Evolutionary conservation across 192 early-diverging fungal species (phyloP).

Genomic region (Backusella tuberculispora): DNA sequence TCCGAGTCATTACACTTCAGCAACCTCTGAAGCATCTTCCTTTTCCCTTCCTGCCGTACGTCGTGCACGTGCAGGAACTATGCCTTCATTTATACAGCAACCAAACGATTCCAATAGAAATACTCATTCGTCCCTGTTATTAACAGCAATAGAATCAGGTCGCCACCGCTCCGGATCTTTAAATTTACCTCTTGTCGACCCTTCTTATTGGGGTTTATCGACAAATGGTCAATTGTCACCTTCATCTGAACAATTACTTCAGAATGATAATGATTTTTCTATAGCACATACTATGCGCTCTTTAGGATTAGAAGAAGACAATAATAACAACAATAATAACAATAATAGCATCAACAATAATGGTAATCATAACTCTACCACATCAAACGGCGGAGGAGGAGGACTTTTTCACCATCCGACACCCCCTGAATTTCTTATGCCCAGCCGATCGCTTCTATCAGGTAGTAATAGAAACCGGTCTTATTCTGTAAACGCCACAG

Average conservation of each 20-base stretch:
- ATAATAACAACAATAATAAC: neutral
- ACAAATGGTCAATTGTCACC: constrained; percentile 20
- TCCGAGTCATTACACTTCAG: neutral
- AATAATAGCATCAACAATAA: neutral
- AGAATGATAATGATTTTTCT: constrained; percentile 34
- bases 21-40: neutral
- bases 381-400: constrained; percentile 10
- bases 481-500: constrained; percentile 36
- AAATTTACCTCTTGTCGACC: constrained; percentile 20
- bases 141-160: constrained; percentile 3
- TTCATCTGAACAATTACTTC: constrained; percentile 36
- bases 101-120: neutral
- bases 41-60: constrained; percentile 5
- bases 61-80: constrained; percentile 41
- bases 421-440: constrained; percentile 24
- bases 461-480: constrained; percentile 36
- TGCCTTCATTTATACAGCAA: constrained; percentile 34
- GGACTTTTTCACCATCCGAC: constrained; percentile 20
- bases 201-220: constrained; percentile 15
- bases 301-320: constrained; percentile 38
- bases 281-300: constrained; percentile 41
- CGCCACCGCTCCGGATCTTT: constrained; percentile 38
- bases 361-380: neutral
- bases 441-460: constrained; percentile 21
- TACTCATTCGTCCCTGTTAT: constrained; percentile 16